These are phyloP conservation scores for Aspergillus sp. DNA, from an alignment of 2,329 filamentous ascomycete species.

Conservation along the genomic window DNA sequence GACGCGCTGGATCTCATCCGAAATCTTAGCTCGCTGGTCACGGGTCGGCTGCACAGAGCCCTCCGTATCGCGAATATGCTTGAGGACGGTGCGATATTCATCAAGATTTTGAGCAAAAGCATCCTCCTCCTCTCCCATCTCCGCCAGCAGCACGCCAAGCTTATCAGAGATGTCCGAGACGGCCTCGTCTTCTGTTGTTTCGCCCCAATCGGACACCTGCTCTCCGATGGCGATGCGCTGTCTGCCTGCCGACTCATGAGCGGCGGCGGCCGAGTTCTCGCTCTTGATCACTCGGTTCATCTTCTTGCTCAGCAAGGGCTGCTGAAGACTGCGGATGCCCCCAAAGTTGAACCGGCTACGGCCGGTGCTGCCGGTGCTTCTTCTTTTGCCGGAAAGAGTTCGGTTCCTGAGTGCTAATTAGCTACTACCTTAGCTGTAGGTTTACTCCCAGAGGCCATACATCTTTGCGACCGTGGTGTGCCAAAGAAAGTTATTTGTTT, in stretches of 20 bases:
- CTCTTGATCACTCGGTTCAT: constrained; percentile 93
- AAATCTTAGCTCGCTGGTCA: constrained; percentile 81
- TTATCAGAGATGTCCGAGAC: constrained; percentile 93
- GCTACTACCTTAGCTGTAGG: neutral
- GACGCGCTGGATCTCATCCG: constrained; percentile 86
- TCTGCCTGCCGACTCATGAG: constrained; percentile 79
- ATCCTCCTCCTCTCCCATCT: constrained; percentile 94
- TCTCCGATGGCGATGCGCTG: constrained; percentile 82
- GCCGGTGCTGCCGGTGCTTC: constrained; percentile 23
- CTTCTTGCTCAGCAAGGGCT: constrained; percentile 85
- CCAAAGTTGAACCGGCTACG: constrained; percentile 79
- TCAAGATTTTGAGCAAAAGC: constrained; percentile 82
- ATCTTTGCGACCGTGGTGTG: constrained; percentile 5
- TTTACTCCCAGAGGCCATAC: constrained; percentile 4
- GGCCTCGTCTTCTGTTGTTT: constrained; percentile 82
- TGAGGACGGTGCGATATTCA: constrained; percentile 77
- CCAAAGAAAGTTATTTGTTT: constrained; percentile 6
- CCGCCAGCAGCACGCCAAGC: constrained; percentile 84
- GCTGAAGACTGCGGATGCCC: constrained; percentile 78
- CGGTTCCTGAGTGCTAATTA: constrained; percentile 38
- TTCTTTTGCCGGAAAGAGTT: constrained; percentile 41
- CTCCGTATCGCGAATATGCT: constrained; percentile 94
- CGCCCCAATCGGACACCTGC: constrained; percentile 95
- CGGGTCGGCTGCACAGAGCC: constrained; percentile 90
- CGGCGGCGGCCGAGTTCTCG: constrained; percentile 82